phyloP scores from a whole-genome alignment of 345 rosid species.

The Gossypium raimondii region DNA sequence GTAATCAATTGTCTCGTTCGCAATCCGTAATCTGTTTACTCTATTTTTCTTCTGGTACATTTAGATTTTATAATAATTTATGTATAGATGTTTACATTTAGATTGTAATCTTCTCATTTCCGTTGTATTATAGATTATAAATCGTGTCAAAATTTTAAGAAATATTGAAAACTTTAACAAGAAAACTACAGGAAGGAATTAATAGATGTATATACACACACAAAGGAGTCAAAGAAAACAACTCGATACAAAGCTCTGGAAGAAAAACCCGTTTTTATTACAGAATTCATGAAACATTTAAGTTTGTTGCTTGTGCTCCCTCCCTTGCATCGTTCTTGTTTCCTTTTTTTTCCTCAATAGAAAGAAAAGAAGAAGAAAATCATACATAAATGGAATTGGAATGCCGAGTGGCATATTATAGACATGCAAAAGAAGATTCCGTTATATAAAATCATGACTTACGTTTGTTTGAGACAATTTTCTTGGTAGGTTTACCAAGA shows the following conservation, averaged over 20 bases:
- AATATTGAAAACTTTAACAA: background rate
- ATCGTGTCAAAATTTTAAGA: too few relatives aligned
- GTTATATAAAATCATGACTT: slow-evolving; percentile 1
- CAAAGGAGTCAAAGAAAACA: background rate
- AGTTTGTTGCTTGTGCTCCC: background rate
- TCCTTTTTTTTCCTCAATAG: background rate
- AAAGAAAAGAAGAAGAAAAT: background rate
- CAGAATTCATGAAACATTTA: slow-evolving; percentile 1
- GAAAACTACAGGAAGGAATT: background rate
- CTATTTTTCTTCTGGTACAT: too few relatives aligned
- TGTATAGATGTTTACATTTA: too few relatives aligned
- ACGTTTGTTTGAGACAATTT: slow-evolving; percentile 20
- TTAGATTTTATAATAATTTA: too few relatives aligned
- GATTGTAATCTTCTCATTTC: too few relatives aligned
- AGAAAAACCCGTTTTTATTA: background rate
- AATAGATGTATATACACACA: too few relatives aligned
- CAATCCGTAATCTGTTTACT: too few relatives aligned
- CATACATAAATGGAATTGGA: background rate
- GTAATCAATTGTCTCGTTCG: too few relatives aligned
- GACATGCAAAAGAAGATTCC: background rate
- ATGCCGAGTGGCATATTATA: background rate
- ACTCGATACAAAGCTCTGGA: background rate
- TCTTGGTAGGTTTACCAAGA: slow-evolving; percentile 32
- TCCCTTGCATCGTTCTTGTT: background rate
- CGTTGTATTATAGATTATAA: too few relatives aligned